A percentile compares a stretch with the other conserved stretches of the same genome.
Conservation (phyloP, 169 alveolate genomes). For the Eimeria maxima region DNA sequence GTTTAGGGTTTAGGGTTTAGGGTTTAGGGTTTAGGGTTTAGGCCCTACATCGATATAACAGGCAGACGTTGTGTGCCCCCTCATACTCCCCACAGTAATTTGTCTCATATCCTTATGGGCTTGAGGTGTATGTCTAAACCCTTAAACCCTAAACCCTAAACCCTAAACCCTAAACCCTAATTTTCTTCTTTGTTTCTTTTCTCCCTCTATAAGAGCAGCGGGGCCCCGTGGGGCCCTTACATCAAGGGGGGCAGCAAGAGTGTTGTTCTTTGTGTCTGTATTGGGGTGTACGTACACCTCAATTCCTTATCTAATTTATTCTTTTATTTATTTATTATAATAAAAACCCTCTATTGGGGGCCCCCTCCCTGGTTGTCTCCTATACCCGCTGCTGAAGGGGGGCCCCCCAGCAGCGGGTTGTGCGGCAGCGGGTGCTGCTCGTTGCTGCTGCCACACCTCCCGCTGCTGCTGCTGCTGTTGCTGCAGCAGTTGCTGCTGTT, state of each 20-base stretch:
- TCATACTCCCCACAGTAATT: neutral
- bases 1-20: conserved; percentile 25
- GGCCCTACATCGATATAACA: neutral
- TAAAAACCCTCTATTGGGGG: neutral
- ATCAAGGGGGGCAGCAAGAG: neutral
- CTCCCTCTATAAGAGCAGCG: neutral
- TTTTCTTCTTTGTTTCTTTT: neutral
- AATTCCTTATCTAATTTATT: neutral
- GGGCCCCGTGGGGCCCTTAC: neutral
- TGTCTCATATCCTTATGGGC: neutral
- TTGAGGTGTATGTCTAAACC: neutral
- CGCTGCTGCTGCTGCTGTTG: conserved; percentile 56
- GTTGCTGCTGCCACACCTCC: conserved; percentile 17
- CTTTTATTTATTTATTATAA: neutral
- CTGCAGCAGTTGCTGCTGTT: conserved; percentile 54
- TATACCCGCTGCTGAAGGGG: conserved; percentile 14
- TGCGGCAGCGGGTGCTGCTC: conserved; percentile 19
- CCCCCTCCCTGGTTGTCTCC: neutral
- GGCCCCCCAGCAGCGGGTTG: conserved; percentile 13
- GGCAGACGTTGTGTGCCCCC: neutral
- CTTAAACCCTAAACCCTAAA: conserved; percentile 3
- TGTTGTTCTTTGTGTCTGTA: neutral
- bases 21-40: conserved; percentile 30
- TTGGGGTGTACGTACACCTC: conserved; percentile 44
- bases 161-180: neutral